A percentile compares a stretch with the other conserved stretches of the same genome.
phyloP scores from a whole-genome alignment of 1,284 basidiomycete genomes.

The Cryptococcus jaspeensis region DNA sequence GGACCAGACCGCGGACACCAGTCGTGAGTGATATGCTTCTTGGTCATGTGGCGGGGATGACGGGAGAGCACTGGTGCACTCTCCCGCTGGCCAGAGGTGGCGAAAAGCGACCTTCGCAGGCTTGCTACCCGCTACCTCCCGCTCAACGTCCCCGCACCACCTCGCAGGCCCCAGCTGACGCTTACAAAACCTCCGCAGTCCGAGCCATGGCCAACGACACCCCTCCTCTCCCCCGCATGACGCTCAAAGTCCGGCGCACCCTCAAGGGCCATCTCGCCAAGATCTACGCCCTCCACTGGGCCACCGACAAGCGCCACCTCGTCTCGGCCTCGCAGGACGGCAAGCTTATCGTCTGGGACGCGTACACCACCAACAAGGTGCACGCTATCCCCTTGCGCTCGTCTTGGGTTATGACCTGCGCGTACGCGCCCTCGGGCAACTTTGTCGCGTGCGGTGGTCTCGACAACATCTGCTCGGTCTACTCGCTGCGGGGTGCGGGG shows the following conservation, averaged over 20 bases:
- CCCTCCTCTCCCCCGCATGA: slow-evolving; percentile 88
- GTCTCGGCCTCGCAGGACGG: slow-evolving; percentile 99
- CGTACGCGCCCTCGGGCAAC: slow-evolving; percentile 94
- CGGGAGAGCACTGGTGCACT: background rate
- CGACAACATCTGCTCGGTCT: slow-evolving; percentile 98
- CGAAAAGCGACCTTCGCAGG: no score
- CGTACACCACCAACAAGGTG: slow-evolving; percentile 99
- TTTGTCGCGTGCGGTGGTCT: slow-evolving; percentile 98
- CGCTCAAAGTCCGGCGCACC: slow-evolving; percentile 91
- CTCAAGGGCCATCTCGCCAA: slow-evolving; percentile 97
- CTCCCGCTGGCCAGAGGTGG: no score
- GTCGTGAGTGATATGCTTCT: slow-evolving; percentile 62
- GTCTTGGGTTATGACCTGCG: slow-evolving; percentile 99
- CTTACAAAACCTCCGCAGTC: slow-evolving; percentile 56
- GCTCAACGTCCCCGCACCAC: no score
- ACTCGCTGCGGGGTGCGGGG: slow-evolving; percentile 63
- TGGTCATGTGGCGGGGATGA: background rate
- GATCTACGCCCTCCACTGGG: slow-evolving; percentile 99
- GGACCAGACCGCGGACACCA: slow-evolving; percentile 89
- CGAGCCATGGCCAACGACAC: slow-evolving; percentile 96
- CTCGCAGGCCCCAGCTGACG: slow-evolving; percentile 34
- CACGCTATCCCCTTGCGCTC: slow-evolving; percentile 97
- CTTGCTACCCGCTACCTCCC: no score
- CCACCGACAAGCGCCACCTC: slow-evolving; percentile 90
- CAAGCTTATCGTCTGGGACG: slow-evolving; percentile 99